phyloP scores from a whole-genome alignment of 495 filamentous ascomycete species.

The Penicillium roqueforti region DNA sequence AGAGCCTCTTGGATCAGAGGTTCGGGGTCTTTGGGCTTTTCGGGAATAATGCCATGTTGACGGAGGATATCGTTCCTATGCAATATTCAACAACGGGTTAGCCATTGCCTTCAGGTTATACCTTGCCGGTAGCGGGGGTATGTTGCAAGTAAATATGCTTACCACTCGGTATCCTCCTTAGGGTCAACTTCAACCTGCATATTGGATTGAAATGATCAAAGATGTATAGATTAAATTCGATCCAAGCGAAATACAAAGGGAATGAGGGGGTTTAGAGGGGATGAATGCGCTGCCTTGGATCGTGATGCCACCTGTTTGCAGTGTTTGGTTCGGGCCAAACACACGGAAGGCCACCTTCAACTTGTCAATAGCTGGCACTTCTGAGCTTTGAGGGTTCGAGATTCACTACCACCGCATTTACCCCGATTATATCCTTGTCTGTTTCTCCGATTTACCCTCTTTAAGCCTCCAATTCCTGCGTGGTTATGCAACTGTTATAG shows the following conservation, averaged over 20 bases:
- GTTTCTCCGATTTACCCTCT: slow-evolving; percentile 2
- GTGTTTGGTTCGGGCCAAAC: slow-evolving; percentile 41
- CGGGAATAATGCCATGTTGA: slow-evolving; percentile 91
- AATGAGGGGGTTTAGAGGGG: slow-evolving; percentile 7
- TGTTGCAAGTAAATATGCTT: slow-evolving; percentile 17
- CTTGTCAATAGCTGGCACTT: slow-evolving; percentile 34
- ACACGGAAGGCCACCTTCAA: slow-evolving; percentile 50
- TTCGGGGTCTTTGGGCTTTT: slow-evolving; percentile 91
- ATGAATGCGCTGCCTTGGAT: slow-evolving; percentile 9
- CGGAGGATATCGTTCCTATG: slow-evolving; percentile 97
- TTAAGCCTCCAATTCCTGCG: slow-evolving; percentile 10
- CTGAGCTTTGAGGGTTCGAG: slow-evolving; percentile 19
- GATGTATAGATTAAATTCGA: slow-evolving; percentile 1
- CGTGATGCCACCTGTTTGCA: slow-evolving; percentile 45
- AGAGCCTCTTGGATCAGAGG: slow-evolving; percentile 96
- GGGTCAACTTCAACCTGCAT: slow-evolving; percentile 93
- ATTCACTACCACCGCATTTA: slow-evolving; percentile 17
- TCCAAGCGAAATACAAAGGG: slow-evolving; percentile 2
- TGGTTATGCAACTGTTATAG: slow-evolving; percentile 27
- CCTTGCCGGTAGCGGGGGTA: slow-evolving; percentile 10
- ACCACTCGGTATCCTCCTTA: slow-evolving; percentile 99
- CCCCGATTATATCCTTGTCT: slow-evolving; percentile 3
- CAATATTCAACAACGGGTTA: slow-evolving; percentile 9
- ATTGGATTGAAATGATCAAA: slow-evolving; percentile 18
- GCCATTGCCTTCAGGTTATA: slow-evolving; percentile 7